Evolutionary conservation across 2,329 filamentous ascomycete genomes (phyloP).

Genomic region (Ophiostoma perfectum): DNA sequence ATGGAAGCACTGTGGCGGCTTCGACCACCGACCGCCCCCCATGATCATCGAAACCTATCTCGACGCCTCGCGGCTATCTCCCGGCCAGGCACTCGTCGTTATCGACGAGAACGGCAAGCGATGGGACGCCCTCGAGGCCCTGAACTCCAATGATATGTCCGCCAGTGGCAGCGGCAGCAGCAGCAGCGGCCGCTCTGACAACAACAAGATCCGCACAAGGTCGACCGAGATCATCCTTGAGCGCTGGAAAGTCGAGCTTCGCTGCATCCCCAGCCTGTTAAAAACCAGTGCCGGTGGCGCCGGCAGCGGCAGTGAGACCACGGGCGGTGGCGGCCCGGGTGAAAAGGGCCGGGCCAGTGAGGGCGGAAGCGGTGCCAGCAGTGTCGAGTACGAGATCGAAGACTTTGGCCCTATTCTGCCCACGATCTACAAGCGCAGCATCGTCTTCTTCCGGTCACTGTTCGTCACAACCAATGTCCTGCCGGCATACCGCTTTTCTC

Average conservation of each 20-base stretch:
- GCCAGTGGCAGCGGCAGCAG: conserved; percentile 40
- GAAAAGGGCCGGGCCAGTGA: conserved; percentile 1
- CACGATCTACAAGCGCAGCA: conserved; percentile 93
- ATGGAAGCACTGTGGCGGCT: conserved; percentile 76
- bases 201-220: conserved; percentile 24
- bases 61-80: conserved; percentile 70
- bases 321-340: not conserved
- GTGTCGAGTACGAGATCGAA: conserved; percentile 39
- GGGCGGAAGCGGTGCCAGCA: not conserved
- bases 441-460: conserved; percentile 86
- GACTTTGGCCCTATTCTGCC: conserved; percentile 64
- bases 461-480: conserved; percentile 77
- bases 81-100: conserved; percentile 80
- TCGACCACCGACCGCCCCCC: conserved; percentile 71
- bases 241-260: conserved; percentile 82
- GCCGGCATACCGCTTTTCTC: conserved; percentile 77
- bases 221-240: conserved; percentile 75
- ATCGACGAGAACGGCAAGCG: conserved; percentile 84
- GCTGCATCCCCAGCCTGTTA: conserved; percentile 43
- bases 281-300: conserved; percentile 15
- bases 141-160: conserved; percentile 58
- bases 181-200: conserved; percentile 30
- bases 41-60: conserved; percentile 88
- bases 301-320: not conserved
- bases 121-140: conserved; percentile 83